A percentile compares a stretch with the other conserved stretches of the same genome.
These are phyloP conservation scores for Tothia fuscella DNA, from an alignment of 2,329 filamentous ascomycete species.

Conservation along the genomic window DNA sequence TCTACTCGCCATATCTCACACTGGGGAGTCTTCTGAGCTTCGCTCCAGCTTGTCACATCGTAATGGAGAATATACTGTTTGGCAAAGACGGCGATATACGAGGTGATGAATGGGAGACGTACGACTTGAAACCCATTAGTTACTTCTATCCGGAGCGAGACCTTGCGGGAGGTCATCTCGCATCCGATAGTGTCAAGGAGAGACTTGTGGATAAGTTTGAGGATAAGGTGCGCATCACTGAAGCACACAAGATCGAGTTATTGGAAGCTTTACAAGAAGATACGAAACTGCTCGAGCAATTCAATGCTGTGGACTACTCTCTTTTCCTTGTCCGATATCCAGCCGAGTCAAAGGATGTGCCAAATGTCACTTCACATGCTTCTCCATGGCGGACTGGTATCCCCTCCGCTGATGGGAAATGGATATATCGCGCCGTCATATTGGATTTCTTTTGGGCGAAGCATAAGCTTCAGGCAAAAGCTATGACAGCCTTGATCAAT, in stretches of 20 bases:
- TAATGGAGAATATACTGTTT: conserved; percentile 66
- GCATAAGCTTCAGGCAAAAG: conserved; percentile 53
- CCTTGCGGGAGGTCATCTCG: conserved; percentile 50
- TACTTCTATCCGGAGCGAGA: conserved; percentile 70
- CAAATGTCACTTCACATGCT: conserved; percentile 14
- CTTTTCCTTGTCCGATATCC: conserved; percentile 56
- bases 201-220: conserved; percentile 56
- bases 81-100: conserved; percentile 39
- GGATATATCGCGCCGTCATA: conserved; percentile 54
- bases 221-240: conserved; percentile 49
- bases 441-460: conserved; percentile 73
- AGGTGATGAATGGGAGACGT: conserved; percentile 51
- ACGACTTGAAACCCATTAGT: conserved; percentile 60
- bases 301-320: conserved; percentile 64
- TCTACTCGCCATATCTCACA: conserved; percentile 43
- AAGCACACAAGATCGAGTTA: conserved; percentile 44
- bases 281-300: conserved; percentile 47
- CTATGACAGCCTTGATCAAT: conserved; percentile 54
- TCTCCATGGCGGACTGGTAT: conserved; percentile 50
- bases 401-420: conserved; percentile 48
- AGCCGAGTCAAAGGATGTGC: conserved; percentile 20
- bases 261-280: conserved; percentile 46
- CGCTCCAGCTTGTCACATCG: conserved; percentile 58
- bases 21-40: conserved; percentile 48
- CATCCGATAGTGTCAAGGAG: conserved; percentile 52